Conservation (phyloP, 805 yeast species). For the Kluyveromyces lactis region DNA sequence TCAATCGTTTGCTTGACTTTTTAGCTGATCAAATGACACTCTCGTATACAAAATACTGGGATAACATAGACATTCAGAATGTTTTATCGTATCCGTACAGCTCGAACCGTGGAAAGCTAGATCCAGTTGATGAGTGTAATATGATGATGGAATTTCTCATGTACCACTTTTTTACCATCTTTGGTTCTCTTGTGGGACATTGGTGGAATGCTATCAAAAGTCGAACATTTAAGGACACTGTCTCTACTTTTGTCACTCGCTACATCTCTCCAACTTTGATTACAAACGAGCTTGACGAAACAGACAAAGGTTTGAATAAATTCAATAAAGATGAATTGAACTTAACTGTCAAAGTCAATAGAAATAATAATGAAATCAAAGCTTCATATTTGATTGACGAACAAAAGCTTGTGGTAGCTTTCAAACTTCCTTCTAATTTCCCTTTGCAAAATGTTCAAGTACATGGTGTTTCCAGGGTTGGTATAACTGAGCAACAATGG, state of each 20-base stretch:
- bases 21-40: slow-evolving; percentile 47
- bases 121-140: slow-evolving; percentile 22
- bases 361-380: slow-evolving; percentile 55
- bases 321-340: slow-evolving; percentile 32
- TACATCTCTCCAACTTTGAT: slow-evolving; percentile 60
- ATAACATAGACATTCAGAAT: slow-evolving; percentile 18
- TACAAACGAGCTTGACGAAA: slow-evolving; percentile 44
- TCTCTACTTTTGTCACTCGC: slow-evolving; percentile 55
- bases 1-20: slow-evolving; percentile 43
- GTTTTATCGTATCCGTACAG: slow-evolving; percentile 14
- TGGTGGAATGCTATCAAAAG: slow-evolving; percentile 73
- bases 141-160: slow-evolving; percentile 20
- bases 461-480: slow-evolving; percentile 70
- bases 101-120: slow-evolving; percentile 16
- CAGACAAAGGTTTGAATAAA: slow-evolving; percentile 34
- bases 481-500: slow-evolving; percentile 90
- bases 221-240: slow-evolving; percentile 47
- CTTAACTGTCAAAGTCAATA: slow-evolving; percentile 52
- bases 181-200: slow-evolving; percentile 27
- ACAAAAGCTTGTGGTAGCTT: slow-evolving; percentile 71
- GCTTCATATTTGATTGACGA: slow-evolving; percentile 77
- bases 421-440: slow-evolving; percentile 62
- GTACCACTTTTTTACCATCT: slow-evolving; percentile 21
- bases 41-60: slow-evolving; percentile 19
- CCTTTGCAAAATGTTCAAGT: slow-evolving; percentile 74